Conservation (phyloP, 495 filamentous ascomycete species). For the Margaritispora aquatica region DNA sequence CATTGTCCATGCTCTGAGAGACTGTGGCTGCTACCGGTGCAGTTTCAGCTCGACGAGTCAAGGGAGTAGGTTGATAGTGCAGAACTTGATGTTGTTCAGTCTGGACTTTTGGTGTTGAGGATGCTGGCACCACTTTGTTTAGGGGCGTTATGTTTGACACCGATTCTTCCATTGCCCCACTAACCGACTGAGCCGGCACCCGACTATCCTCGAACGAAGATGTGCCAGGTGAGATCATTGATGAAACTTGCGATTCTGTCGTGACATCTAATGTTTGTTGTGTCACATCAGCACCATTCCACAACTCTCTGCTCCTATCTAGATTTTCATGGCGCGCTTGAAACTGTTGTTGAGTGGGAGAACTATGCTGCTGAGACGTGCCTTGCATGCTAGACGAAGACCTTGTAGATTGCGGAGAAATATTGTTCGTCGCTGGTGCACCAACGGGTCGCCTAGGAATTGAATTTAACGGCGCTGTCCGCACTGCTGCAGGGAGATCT, state of each 20-base stretch:
- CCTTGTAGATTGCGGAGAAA: not conserved
- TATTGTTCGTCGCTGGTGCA: conserved; percentile 3
- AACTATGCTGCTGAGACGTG: conserved; percentile 15
- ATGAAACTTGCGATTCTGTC: not conserved
- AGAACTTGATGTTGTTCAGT: conserved; percentile 8
- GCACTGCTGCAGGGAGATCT: not conserved
- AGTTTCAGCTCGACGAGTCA: conserved; percentile 15
- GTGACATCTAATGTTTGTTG: not conserved
- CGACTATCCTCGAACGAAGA: not conserved
- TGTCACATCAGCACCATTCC: not conserved
- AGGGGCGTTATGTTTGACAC: conserved; percentile 11
- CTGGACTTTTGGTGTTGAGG: not conserved
- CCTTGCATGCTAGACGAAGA: conserved; percentile 8
- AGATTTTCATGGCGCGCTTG: not conserved
- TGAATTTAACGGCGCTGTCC: conserved; percentile 19
- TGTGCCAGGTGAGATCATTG: not conserved
- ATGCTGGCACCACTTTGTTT: conserved; percentile 5
- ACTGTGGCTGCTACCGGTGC: conserved; percentile 3
- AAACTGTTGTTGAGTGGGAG: conserved; percentile 12
- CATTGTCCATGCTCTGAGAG: conserved; percentile 1
- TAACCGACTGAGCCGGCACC: not conserved
- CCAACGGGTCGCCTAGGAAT: conserved; percentile 26
- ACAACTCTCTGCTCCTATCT: not conserved
- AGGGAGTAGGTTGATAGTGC: conserved; percentile 4
- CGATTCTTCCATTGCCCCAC: conserved; percentile 7